Evolutionary conservation across 768 basidiomycete genomes (phyloP).

Genomic region (Mycena venus): DNA sequence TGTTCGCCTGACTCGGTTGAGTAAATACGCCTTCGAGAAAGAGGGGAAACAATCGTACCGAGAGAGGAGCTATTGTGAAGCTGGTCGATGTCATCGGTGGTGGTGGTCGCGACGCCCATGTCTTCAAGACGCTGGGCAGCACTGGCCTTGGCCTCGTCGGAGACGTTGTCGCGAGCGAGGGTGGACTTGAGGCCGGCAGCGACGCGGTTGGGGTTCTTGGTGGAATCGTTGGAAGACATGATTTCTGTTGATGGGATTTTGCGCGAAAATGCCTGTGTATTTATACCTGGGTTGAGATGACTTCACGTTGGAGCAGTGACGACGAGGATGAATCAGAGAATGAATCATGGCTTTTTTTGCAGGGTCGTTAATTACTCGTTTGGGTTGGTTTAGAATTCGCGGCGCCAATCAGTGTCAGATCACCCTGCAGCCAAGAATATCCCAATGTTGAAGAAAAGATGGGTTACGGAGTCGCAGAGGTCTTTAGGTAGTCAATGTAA

Average conservation of each 20-base stretch:
- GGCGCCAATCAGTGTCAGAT: too few relatives aligned
- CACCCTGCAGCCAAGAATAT: too few relatives aligned
- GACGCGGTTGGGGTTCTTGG: constrained; percentile 57
- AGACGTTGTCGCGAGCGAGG: constrained; percentile 64
- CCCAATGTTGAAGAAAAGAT: too few relatives aligned
- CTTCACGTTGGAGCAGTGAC: constrained; percentile 14
- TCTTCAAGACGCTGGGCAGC: constrained; percentile 56
- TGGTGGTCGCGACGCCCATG: constrained; percentile 49
- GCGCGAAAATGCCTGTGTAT: neutral
- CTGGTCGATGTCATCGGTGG: constrained; percentile 2
- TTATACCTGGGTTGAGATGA: constrained; percentile 1
- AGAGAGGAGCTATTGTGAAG: neutral
- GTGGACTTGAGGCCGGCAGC: constrained; percentile 65
- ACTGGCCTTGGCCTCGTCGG: constrained; percentile 58
- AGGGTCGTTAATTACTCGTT: neutral
- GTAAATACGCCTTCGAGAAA: neutral
- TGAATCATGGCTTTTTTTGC: too few relatives aligned
- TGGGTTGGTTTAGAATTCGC: too few relatives aligned
- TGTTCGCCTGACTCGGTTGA: constrained; percentile 57
- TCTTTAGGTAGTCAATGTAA: too few relatives aligned
- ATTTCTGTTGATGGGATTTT: neutral
- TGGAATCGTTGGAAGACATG: constrained; percentile 10
- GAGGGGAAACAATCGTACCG: neutral
- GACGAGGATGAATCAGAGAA: neutral
- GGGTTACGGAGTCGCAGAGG: too few relatives aligned